Base-by-base conservation (phyloP, 179 eudicot genomes). In the Silene noctiflora region DNA sequence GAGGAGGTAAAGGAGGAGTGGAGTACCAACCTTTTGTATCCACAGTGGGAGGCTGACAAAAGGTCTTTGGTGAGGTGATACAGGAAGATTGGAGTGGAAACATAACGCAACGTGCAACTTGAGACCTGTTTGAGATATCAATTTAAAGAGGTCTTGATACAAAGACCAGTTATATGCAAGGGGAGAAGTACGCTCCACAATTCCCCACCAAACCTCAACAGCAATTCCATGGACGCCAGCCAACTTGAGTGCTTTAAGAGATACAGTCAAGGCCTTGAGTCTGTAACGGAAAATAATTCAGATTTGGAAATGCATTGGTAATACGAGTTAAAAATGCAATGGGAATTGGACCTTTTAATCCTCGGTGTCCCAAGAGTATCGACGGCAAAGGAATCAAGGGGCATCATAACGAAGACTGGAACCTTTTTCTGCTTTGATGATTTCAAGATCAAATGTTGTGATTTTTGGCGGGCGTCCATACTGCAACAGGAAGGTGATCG, bases 121-220 rank as follows among this genome's bases (percentile, higher is more conserved):
- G 71, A 88, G 79, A 76, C 91, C 91, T 24, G 80, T 74, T 76
- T 83, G 87, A 29, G 85, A 80, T 81, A 86, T 81, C 84, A 85
- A 33, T 44, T 83, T 77, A 71, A 88, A 86, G 75, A 88, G 86
- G 42, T 86, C 87, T 83, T 86, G 88, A 80, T 88, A 88, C 53
- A 86, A 58, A 56, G 89, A 88, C 91, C 91, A 88, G 74, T 88
- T 81, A 77, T 88, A 88, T 60, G 71, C 81, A 72, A 64, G 73
- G 64, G 91, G 91, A 79, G 83, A 85, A 81, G 78, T 64, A 24
- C 82, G 84, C 74, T 88, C 91, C 69, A 86, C 91, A 77, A 88
- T 79, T 59, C 91, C 91, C 91, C 91, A 88, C 91, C 91, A 88
- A 70, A 88, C 89, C 85, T 88, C 91, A 76, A 88, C 88, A 64